Percentiles rank a stretch among this genome's conserved stretches.
Conservation (phyloP, 352 stramenopile genomes). For the Pythium monospermum region DNA sequence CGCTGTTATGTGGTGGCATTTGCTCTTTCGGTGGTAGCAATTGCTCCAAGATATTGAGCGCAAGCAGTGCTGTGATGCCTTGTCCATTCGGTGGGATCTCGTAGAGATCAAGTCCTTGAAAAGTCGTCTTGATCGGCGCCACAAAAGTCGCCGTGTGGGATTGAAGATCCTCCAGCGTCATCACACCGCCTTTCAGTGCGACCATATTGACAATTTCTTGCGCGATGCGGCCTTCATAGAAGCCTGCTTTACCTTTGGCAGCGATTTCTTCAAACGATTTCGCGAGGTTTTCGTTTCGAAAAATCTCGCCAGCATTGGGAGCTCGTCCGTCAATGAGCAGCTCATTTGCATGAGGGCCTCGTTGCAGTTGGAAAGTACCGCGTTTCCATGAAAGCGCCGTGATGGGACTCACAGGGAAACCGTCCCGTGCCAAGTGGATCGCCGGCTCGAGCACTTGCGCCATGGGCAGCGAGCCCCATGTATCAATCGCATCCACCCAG, state of each 20-base stretch:
- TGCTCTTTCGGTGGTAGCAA: constrained; percentile 34
- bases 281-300: constrained; percentile 86
- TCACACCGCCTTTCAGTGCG: constrained; percentile 47
- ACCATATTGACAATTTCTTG: constrained; percentile 86
- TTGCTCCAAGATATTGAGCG: constrained; percentile 89
- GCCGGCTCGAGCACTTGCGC: constrained; percentile 86
- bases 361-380: constrained; percentile 62
- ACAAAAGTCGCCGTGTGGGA: constrained; percentile 87
- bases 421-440: constrained; percentile 87
- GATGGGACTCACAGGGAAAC: constrained; percentile 90
- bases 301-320: constrained; percentile 66
- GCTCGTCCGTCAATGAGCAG: constrained; percentile 48
- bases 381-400: constrained; percentile 84
- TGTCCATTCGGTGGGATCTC: constrained; percentile 95
- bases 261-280: constrained; percentile 83
- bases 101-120: constrained; percentile 86
- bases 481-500: constrained; percentile 89
- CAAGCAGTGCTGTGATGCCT: constrained; percentile 94
- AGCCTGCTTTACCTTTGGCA: constrained; percentile 80
- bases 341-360: constrained; percentile 43
- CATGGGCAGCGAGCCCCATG: constrained; percentile 83
- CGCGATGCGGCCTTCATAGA: constrained; percentile 82
- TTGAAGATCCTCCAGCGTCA: constrained; percentile 84
- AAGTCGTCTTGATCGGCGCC: constrained; percentile 86
- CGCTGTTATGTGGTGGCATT: constrained; percentile 40